Conservation (phyloP, 768 basidiomycete species). For the Rhodotorula toruloides region DNA sequence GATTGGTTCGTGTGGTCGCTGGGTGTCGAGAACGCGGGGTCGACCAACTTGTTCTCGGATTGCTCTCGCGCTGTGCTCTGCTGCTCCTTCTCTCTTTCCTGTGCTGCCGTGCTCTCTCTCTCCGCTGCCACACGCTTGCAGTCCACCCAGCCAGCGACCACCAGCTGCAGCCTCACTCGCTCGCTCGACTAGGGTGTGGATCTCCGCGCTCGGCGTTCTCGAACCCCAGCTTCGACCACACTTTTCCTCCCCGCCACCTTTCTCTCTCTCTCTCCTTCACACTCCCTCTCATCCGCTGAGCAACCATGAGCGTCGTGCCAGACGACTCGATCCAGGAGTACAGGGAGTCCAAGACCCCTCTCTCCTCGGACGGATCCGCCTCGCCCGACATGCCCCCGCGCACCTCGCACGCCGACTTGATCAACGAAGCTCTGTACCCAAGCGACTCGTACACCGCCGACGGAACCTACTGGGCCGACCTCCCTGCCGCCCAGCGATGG, state of each 20-base stretch:
- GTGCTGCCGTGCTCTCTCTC: too few relatives aligned
- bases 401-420: slow-evolving; percentile 16
- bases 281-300: background rate
- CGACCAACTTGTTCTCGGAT: too few relatives aligned
- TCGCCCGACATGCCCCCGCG: background rate
- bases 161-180: too few relatives aligned
- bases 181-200: too few relatives aligned
- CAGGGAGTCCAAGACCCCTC: background rate
- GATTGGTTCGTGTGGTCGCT: too few relatives aligned
- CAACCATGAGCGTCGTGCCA: background rate
- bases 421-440: slow-evolving; percentile 40
- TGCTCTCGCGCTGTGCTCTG: too few relatives aligned
- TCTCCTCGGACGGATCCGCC: background rate
- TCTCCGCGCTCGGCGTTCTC: background rate
- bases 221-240: background rate
- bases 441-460: slow-evolving; percentile 40
- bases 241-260: background rate
- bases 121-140: too few relatives aligned
- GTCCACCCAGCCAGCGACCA: too few relatives aligned
- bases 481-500: slow-evolving; percentile 42
- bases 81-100: too few relatives aligned
- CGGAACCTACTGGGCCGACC: slow-evolving; percentile 47
- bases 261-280: background rate
- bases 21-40: too few relatives aligned
- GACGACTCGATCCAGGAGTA: background rate